phyloP scores from a whole-genome alignment of 495 filamentous ascomycete species.

The Entonaema liquescens region DNA sequence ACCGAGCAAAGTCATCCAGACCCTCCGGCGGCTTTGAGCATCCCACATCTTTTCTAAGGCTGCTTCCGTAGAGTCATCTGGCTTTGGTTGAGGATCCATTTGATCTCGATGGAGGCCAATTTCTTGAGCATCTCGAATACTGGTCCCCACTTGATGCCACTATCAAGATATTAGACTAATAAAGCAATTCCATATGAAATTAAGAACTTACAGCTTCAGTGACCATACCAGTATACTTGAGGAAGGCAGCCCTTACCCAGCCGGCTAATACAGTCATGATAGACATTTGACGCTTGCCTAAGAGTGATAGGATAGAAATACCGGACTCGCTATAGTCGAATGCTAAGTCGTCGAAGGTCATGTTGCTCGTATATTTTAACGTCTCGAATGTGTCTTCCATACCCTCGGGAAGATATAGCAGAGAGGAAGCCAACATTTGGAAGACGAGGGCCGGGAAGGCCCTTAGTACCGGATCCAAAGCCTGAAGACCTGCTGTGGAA shows the following conservation, averaged over 20 bases:
- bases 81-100: constrained; percentile 50
- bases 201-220: constrained; percentile 54
- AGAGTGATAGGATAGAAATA: constrained; percentile 58
- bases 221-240: constrained; percentile 61
- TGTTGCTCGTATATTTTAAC: constrained; percentile 65
- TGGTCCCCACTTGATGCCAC: constrained; percentile 67
- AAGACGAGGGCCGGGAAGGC: constrained; percentile 67
- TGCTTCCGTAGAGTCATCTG: constrained; percentile 53
- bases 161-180: constrained; percentile 40
- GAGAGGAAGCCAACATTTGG: constrained; percentile 62
- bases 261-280: constrained; percentile 65
- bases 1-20: constrained; percentile 65
- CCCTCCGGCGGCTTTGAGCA: constrained; percentile 59
- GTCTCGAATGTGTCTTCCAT: constrained; percentile 58
- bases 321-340: constrained; percentile 67
- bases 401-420: constrained; percentile 61
- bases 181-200: neutral
- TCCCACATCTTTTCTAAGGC: constrained; percentile 62
- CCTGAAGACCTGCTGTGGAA: constrained; percentile 51
- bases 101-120: constrained; percentile 66
- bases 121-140: constrained; percentile 70
- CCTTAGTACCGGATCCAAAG: constrained; percentile 53
- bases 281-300: constrained; percentile 64
- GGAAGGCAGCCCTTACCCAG: constrained; percentile 58
- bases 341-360: constrained; percentile 68